Conservation (phyloP, 2,329 filamentous ascomycete species). For the Penicillium paneum region DNA sequence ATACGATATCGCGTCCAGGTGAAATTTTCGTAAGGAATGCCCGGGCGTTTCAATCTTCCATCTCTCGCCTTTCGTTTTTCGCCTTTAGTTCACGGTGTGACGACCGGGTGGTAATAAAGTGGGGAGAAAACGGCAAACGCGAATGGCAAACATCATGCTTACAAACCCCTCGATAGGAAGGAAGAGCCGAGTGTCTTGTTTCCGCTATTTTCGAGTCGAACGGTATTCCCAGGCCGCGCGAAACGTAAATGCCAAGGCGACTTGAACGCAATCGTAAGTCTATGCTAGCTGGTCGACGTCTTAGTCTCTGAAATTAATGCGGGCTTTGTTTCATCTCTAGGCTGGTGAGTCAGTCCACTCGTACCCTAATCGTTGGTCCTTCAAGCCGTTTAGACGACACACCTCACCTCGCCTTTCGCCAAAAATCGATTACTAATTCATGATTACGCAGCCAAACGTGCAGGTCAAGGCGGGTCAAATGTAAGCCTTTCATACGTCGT, state of each 20-base stretch:
- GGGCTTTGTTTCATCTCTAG: neutral
- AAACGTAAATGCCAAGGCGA: neutral
- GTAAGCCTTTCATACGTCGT: neutral
- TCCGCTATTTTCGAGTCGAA: neutral
- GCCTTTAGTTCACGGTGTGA: no score
- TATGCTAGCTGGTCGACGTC: neutral
- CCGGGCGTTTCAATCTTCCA: no score
- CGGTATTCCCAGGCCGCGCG: neutral
- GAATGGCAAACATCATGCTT: neutral
- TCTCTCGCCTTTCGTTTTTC: no score
- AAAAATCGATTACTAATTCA: neutral
- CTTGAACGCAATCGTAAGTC: neutral
- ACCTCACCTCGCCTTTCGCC: neutral
- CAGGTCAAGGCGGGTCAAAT: conserved; percentile 6
- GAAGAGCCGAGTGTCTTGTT: neutral
- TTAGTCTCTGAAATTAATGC: neutral
- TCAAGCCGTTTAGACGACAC: neutral
- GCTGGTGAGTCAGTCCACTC: neutral
- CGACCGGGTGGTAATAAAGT: neutral
- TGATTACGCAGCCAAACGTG: neutral
- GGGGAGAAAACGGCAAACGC: neutral
- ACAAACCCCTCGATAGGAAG: neutral
- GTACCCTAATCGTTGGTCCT: neutral
- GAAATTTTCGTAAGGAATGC: no score
- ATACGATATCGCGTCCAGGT: no score